A percentile compares a stretch with the other conserved stretches of the same genome.
Conservation (phyloP, 768 basidiomycete species). For the Mycena indigotica region DNA sequence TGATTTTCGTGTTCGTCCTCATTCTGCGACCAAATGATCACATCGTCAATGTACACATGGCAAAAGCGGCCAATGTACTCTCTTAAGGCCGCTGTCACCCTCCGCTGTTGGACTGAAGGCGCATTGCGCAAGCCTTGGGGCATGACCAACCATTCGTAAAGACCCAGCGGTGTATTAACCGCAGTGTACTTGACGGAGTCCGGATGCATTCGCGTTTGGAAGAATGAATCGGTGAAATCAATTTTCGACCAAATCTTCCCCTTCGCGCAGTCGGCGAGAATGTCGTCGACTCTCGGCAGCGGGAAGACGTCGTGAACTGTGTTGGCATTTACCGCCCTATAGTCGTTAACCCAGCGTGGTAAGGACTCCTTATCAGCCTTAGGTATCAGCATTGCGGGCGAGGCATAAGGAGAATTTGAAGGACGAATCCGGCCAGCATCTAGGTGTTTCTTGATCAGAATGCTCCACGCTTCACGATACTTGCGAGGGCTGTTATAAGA, state of each 20-base stretch:
- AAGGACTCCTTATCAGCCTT: constrained; percentile 30
- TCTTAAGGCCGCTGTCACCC: constrained; percentile 35
- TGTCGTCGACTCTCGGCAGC: constrained; percentile 31
- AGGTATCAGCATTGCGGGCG: constrained; percentile 34
- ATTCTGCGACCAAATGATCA: constrained; percentile 44
- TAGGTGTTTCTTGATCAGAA: constrained; percentile 31
- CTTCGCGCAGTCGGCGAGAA: constrained; percentile 35
- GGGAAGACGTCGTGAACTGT: too few relatives aligned
- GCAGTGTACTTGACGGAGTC: constrained; percentile 36
- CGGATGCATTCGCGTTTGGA: constrained; percentile 35
- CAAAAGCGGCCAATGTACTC: constrained; percentile 40
- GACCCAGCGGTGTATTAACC: constrained; percentile 37
- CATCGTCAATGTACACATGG: constrained; percentile 48
- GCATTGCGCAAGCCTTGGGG: constrained; percentile 39
- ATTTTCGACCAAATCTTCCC: constrained; percentile 40
- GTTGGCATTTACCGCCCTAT: constrained; percentile 25
- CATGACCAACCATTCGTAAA: constrained; percentile 44
- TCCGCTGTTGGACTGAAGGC: constrained; percentile 34
- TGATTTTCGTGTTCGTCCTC: constrained; percentile 36
- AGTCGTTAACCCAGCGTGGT: constrained; percentile 34
- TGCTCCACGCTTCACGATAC: constrained; percentile 32
- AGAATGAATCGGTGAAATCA: constrained; percentile 45
- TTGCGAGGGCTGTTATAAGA: constrained; percentile 34
- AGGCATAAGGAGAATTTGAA: constrained; percentile 28
- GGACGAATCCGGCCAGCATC: constrained; percentile 29